A percentile compares a stretch with the other conserved stretches of the same genome.
phyloP scores from a whole-genome alignment of 1,284 basidiomycete species.

The Inonotus hispidus region DNA sequence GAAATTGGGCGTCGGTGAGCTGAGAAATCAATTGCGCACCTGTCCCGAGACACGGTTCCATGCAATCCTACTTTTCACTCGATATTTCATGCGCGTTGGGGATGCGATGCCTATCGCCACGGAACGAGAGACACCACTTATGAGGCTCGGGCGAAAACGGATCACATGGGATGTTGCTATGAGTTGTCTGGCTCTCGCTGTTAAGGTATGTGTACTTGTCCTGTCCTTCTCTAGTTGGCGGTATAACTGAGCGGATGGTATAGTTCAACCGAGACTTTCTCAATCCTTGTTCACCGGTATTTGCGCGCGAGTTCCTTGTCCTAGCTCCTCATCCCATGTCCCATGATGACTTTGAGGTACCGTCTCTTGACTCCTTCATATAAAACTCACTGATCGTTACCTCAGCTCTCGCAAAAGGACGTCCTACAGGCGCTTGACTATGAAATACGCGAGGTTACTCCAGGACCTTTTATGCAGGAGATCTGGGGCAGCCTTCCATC shows the following conservation, averaged over 20 bases:
- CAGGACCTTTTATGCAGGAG: constrained; percentile 52
- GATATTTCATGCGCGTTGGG: constrained; percentile 16
- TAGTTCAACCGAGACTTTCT: constrained; percentile 23
- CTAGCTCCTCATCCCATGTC: constrained; percentile 24
- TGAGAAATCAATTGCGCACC: constrained; percentile 12
- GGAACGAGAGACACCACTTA: constrained; percentile 16
- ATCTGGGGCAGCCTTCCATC: constrained; percentile 49
- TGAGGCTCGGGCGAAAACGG: constrained; percentile 12
- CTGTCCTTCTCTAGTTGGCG: neutral
- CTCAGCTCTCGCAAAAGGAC: constrained; percentile 50
- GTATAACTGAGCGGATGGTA: neutral
- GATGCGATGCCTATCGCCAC: constrained; percentile 16
- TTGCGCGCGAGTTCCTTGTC: constrained; percentile 22
- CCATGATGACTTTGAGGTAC: constrained; percentile 23
- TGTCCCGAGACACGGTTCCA: constrained; percentile 18
- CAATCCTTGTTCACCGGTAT: constrained; percentile 22
- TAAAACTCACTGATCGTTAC: neutral
- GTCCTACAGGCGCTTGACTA: constrained; percentile 45
- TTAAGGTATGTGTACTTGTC: constrained; percentile 7
- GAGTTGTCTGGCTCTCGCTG: constrained; percentile 18
- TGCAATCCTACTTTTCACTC: constrained; percentile 15
- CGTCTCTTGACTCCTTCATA: neutral
- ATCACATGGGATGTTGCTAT: constrained; percentile 18
- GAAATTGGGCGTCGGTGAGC: constrained; percentile 4
- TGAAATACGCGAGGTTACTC: constrained; percentile 45